These are phyloP conservation scores for Diplotaxis tenuifolia DNA, from an alignment of 345 rosid species.

Conservation along the genomic window DNA sequence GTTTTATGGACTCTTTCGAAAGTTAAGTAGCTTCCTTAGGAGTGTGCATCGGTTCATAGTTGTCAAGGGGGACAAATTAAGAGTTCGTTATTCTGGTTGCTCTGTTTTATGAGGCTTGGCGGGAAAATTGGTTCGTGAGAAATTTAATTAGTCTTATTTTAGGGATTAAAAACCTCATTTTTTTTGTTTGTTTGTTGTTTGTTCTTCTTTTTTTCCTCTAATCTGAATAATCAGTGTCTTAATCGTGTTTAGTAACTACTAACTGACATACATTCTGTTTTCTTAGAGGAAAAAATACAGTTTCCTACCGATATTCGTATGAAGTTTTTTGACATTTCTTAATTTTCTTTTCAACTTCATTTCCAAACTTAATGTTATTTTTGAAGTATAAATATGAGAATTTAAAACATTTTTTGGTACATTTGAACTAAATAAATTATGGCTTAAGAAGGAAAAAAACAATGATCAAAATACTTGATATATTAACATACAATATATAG, in stretches of 20 bases:
- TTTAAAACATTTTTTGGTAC: neutral
- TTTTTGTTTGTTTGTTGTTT: slow-evolving; percentile 23
- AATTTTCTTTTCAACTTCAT: neutral
- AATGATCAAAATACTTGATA: neutral
- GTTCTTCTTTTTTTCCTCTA: neutral
- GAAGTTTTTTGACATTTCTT: neutral
- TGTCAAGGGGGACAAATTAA: slow-evolving; percentile 16
- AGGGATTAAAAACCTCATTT: slow-evolving; percentile 1
- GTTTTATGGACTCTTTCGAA: slow-evolving; percentile 35
- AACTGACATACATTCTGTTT: neutral
- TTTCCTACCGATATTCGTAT: neutral
- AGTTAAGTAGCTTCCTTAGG: slow-evolving; percentile 27
- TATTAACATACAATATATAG: neutral
- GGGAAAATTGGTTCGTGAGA: slow-evolving; percentile 24
- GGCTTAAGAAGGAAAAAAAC: neutral
- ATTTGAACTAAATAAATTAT: neutral
- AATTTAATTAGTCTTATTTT: slow-evolving; percentile 18
- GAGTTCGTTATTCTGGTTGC: slow-evolving; percentile 32
- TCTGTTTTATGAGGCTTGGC: slow-evolving; percentile 33
- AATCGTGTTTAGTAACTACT: slow-evolving; percentile 10
- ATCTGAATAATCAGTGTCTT: slow-evolving; percentile 18
- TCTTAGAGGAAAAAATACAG: neutral
- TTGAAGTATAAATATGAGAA: neutral
- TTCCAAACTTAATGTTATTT: neutral
- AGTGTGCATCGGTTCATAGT: slow-evolving; percentile 10